Evolutionary conservation across 352 stramenopile species (phyloP).

Genomic region (Phytophthora crassamura): DNA sequence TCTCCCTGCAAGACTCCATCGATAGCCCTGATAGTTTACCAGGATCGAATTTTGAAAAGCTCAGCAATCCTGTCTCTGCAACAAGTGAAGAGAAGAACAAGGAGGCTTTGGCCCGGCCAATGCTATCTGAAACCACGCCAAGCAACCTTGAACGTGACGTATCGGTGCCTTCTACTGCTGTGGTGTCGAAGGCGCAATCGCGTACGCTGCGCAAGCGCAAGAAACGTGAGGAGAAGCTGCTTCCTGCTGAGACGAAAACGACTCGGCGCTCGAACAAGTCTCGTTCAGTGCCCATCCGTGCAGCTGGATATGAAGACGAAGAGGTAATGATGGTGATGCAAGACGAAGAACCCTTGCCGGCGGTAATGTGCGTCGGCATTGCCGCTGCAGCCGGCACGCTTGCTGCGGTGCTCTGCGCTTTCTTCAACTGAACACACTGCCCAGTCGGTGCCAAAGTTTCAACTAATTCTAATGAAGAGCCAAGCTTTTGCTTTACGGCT

Average conservation of each 20-base stretch:
- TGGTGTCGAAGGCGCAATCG: not conserved
- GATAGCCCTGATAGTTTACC: constrained; percentile 11
- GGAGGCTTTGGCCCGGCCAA: not conserved
- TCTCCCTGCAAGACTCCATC: constrained; percentile 7
- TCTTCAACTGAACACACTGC: constrained; percentile 49
- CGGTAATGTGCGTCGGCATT: constrained; percentile 57
- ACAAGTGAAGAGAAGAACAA: not conserved
- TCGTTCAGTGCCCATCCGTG: not conserved
- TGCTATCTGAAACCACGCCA: constrained; percentile 7
- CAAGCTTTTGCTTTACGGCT: no score
- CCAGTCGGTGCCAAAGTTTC: not conserved
- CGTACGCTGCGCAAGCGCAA: constrained; percentile 41
- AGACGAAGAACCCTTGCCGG: constrained; percentile 43
- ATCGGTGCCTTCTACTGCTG: not conserved
- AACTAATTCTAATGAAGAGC: not conserved
- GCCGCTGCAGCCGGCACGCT: constrained; percentile 62
- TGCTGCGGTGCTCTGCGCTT: constrained; percentile 65
- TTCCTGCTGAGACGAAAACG: constrained; percentile 11
- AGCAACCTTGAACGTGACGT: constrained; percentile 4
- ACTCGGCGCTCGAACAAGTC: constrained; percentile 11
- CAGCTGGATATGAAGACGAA: not conserved
- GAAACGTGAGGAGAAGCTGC: constrained; percentile 47
- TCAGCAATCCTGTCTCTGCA: not conserved
- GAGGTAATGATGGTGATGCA: constrained; percentile 10
- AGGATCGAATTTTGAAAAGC: constrained; percentile 7